phyloP scores from a whole-genome alignment of 306 rosid species.

The Abrus pulchellus region DNA sequence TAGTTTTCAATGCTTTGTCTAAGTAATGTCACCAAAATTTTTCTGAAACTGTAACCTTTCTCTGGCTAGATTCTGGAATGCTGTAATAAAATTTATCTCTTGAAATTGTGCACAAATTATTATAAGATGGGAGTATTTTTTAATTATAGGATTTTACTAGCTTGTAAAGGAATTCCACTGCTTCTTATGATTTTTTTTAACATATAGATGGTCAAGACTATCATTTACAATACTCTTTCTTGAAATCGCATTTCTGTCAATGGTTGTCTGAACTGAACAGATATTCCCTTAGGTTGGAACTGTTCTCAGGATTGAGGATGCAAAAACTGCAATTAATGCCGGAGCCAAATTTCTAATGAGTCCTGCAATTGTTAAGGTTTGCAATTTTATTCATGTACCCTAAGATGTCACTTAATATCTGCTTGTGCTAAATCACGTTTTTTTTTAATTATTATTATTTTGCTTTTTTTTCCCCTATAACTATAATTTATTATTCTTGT shows the following conservation, averaged over 20 bases:
- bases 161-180: conserved; percentile 16
- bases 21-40: conserved; percentile 22
- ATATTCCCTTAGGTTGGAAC: conserved; percentile 83
- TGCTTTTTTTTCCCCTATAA: not conserved
- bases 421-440: conserved; percentile 17
- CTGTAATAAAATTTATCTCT: not conserved
- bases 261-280: conserved; percentile 42
- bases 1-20: not conserved
- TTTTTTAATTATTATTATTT: conserved; percentile 5
- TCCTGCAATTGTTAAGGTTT: conserved; percentile 82
- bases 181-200: conserved; percentile 28
- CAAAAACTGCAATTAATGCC: conserved; percentile 68
- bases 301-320: conserved; percentile 82
- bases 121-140: not conserved
- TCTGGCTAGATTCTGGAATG: not conserved
- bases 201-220: conserved; percentile 27
- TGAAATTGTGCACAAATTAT: not conserved
- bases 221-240: conserved; percentile 16
- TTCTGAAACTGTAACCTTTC: conserved; percentile 6
- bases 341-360: conserved; percentile 97
- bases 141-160: not conserved
- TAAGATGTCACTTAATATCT: conserved; percentile 9
- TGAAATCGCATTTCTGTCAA: conserved; percentile 35
- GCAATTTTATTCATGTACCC: conserved; percentile 12
- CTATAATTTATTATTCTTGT: not conserved